A percentile compares a stretch with the other conserved stretches of the same genome.
These are phyloP conservation scores for Penicillium alfredii DNA, from an alignment of 495 filamentous ascomycete genomes.

Conservation along the genomic window DNA sequence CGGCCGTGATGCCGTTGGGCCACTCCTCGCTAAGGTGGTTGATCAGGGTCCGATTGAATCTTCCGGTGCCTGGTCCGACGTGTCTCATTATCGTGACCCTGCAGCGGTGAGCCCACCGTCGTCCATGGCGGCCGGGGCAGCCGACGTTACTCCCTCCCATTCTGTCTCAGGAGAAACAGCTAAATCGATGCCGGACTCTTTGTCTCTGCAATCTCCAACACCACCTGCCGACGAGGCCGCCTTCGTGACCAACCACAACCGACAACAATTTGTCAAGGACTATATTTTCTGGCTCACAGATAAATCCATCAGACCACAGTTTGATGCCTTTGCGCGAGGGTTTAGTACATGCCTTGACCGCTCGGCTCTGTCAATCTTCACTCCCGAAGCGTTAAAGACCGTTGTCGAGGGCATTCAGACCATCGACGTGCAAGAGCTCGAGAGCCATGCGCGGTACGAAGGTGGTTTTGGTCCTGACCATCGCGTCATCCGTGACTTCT, in stretches of 20 bases:
- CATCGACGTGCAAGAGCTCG: conserved; percentile 68
- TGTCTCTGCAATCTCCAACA: conserved; percentile 17
- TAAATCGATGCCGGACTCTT: conserved; percentile 15
- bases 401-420: conserved; percentile 76
- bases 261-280: conserved; percentile 71
- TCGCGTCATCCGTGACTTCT: conserved; percentile 70
- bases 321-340: conserved; percentile 72
- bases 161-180: conserved; percentile 14
- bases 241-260: conserved; percentile 69
- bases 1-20: conserved; percentile 35
- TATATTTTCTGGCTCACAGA: conserved; percentile 83
- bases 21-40: conserved; percentile 11
- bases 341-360: conserved; percentile 71
- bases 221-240: conserved; percentile 29
- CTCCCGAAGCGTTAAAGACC: conserved; percentile 60
- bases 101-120: conserved; percentile 19
- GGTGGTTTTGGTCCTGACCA: conserved; percentile 66
- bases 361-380: conserved; percentile 65
- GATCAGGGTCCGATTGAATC: conserved; percentile 1
- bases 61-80: conserved; percentile 24
- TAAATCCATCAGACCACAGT: conserved; percentile 70
- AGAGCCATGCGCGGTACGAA: conserved; percentile 65
- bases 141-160: conserved; percentile 3
- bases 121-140: conserved; percentile 21
- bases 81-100: conserved; percentile 15